Evolutionary conservation across 192 early-diverging fungal genomes (phyloP), one percentile per base, ranked within the genome.

Genomic region (Coemansia sp.): DNA sequence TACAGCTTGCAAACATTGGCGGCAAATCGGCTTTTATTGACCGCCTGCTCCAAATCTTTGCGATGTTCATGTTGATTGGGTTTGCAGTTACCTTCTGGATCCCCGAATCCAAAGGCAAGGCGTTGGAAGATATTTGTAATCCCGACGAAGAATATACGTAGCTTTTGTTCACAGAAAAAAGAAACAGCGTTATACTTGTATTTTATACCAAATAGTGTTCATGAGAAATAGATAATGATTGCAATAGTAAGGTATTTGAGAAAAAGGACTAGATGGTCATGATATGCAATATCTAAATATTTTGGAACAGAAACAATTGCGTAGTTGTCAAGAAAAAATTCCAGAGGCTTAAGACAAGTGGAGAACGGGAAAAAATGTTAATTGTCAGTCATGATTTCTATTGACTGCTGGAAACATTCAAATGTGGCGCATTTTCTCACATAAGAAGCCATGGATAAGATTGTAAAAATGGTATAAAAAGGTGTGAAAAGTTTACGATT

Each of bases 61-160:
- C 89, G 9, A 53, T 85, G 17, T 90, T 88, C 66, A 92, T 91
- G 88, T 67, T 92, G 7, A 73, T 88, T 20, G 94, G 94, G 40
- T 50, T 88, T 38, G 22, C 79, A 2, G 67, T 73, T 38, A 73
- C 79, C 1, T 82, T 82, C 46, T 71, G 70, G 70, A 69, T 82
- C 9, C 79, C 79, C 4, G 79, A 82, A 64, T 69, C 74, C 43
- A 82, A 82, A 54, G 74, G 79, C 13, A 76, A 76, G 39, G 22
- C 79, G 0, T 55, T 82, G 5, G 79, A 82, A 44, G 79, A 82
- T 45, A 76, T 82, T 20, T 76, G 74, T 51, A 68, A 73, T 17
- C 67, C 72, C 19, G 46, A 56, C 25, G 67, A 82, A 38, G 74
- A 81, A 17, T 71, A 68, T 11, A 55, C 39, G 4, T 73, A 63